Percentiles rank a stretch among this genome's conserved stretches.
Conservation (phyloP, 2,329 filamentous ascomycete genomes). For the Fusarium tjaetaba region DNA sequence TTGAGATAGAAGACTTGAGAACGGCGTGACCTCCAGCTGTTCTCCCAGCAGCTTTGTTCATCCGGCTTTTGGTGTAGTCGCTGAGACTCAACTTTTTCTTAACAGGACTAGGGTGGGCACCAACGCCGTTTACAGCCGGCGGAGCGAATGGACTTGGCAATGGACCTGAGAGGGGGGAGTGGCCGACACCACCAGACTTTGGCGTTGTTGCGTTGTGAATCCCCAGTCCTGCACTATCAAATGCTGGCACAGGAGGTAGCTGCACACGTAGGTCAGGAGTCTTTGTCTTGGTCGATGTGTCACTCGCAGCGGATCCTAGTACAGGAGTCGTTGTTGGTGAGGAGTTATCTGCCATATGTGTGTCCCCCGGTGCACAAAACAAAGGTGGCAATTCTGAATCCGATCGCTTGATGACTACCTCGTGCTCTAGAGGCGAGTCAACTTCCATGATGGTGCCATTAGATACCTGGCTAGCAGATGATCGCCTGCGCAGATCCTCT, state of each 20-base stretch:
- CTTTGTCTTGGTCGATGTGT: constrained; percentile 48
- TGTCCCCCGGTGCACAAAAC: constrained; percentile 39
- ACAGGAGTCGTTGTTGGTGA: constrained; percentile 41
- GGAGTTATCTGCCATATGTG: constrained; percentile 47
- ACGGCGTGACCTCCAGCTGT: constrained; percentile 41
- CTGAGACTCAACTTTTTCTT: constrained; percentile 75
- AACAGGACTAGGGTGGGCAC: constrained; percentile 65
- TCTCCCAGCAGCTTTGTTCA: constrained; percentile 62
- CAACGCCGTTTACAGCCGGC: constrained; percentile 54
- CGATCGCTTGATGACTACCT: constrained; percentile 28
- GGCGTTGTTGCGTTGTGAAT: constrained; percentile 56
- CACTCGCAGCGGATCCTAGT: constrained; percentile 18
- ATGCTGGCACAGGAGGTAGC: constrained; percentile 64
- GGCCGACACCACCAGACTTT: constrained; percentile 55
- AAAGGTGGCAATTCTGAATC: constrained; percentile 41
- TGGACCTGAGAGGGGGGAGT: constrained; percentile 61
- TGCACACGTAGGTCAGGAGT: constrained; percentile 63
- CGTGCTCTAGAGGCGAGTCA: constrained; percentile 51
- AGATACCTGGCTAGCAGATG: constrained; percentile 33
- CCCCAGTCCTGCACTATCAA: constrained; percentile 53
- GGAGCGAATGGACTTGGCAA: constrained; percentile 56
- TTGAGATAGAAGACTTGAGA: constrained; percentile 49
- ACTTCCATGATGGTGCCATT: constrained; percentile 53
- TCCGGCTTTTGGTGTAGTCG: constrained; percentile 70
- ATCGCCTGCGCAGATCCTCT: constrained; percentile 48